Evolutionary conservation across 2,329 filamentous ascomycete genomes (phyloP), one percentile per base, ranked within the genome.

Genomic region (Sporothrix humicola): DNA sequence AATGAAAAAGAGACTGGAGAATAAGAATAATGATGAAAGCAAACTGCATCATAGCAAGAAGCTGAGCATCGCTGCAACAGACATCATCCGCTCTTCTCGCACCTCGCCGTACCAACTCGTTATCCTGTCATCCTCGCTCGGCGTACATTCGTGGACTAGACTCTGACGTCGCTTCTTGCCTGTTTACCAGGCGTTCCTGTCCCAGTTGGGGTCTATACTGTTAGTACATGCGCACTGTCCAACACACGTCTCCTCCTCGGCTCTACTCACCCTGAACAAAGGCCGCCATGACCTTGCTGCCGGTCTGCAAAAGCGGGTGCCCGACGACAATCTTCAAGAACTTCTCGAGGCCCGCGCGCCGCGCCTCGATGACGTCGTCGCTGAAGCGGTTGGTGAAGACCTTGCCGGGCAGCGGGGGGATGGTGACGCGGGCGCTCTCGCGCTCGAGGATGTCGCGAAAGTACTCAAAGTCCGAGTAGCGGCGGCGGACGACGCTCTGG

Each of bases 351-450:
- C 96, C 96, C 78, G 95, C 93, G 76, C 95, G 87, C 72, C 96
- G 88, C 80, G 97, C 93, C 86, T 98, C 96, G 81, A 99, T 99
- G 79, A 99, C 95, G 81, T 97, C 95, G 84, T 99, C 96, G 79
- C 93, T 97, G 85, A 99, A 99, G 65, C 96, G 90, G 83, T 98
- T 98, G 70, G 95, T 97, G 79, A 98, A 98, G 73, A 99, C 96
- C 84, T 98, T 99, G 70, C 96, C 96, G 0, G 96, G 96, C 76
- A 99, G 85, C 5, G 96, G 95, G 0, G 96, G 96, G 80, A 99
- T 99, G 26, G 94, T 97, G 74, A 99, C 96, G 77, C 95, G 90
- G 74, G 95, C 95, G 79, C 90, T 93, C 85, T 99, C 96, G 78
- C 96, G 91, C 88, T 99, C 96, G 75, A 99, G 89, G 76, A 98